Base-by-base conservation (phyloP, 257 asterid species). In the Nicotiana noctiflora region DNA sequence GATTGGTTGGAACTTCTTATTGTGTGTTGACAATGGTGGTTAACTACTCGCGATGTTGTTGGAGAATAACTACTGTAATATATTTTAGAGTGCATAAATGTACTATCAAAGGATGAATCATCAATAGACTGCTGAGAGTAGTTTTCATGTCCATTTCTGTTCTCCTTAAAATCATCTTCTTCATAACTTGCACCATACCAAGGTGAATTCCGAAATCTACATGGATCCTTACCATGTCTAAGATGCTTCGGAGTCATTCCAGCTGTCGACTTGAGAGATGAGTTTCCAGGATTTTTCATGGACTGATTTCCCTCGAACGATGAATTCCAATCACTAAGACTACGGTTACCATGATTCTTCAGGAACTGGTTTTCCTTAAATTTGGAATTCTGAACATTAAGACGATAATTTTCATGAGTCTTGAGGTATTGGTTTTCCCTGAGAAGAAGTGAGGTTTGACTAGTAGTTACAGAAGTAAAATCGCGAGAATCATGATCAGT, bases 231-330 rank as follows among this genome's bases (percentile, higher is more conserved):
- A 49, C 79, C 44, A 74, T 49, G 79, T 49, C 57, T 44, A 25
- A 32, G 56, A 63, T 83, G 80, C 56, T 78, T 79, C 11, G 85
- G 83, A 23, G 82, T 79, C 76, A 21, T 52, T 14, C 83, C 85
- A 25, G 83, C 83, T 51, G 52, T 40, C 60, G 83, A 57, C 34
- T 60, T 60, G 8, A 23, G 59, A 18, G 75, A 14, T 12, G 49
- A 12, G 46, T 8, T 49, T 52, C 13, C 53, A 17, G 40, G 37
- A 59, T 56, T 77, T 0, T 9, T 66, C 66, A n/a, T 11, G 8
- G 80, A 21, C 44, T 34, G 13, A 25, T 4, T 56, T 77, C 79
- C 65, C 68, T 61, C 74, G 79, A 67, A 29, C 0, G 37, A 37
- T 25, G 84, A 63, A 21, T 57, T 70, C 27, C 57, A 25, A 29